Evolutionary conservation across 2,329 filamentous ascomycete genomes (phyloP), one percentile per base, ranked within the genome.

Genomic region (Triangularia setosa): DNA sequence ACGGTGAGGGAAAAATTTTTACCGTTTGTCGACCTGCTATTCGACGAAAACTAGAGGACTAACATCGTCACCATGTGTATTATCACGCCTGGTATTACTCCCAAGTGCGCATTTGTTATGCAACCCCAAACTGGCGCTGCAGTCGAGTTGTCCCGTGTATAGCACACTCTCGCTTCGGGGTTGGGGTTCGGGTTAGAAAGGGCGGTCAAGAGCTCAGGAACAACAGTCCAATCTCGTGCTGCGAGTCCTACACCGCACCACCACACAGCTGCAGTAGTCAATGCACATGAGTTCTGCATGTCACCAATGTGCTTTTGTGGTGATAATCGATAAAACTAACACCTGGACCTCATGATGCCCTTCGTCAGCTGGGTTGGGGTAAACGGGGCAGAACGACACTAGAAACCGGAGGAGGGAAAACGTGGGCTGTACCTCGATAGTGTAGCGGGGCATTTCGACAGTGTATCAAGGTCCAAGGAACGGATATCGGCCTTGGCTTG

Each of bases 171-270:
- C 28, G 28, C 24, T 54, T 57, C 35, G 35, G 57, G 64, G 64
- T 24, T 54, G 52, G 67, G 66, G 65, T 67, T 67, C 56, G 68
- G 65, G 67, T 69, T 69, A 57, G 57, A 65, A 70, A 69, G 48
- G 67, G 69, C 69, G 69, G 69, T 70, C 69, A 68, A 14, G 11
- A 40, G 16, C 18, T 53, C 58, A 52, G 12, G 35, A 55, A 52
- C 44, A 52, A 25, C 30, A 40, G 28, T 58, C 33, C 33, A 24
- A 28, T 52, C 58, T 64, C 48, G 44, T 56, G 56, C 33, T 23
- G 44, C 56, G 16, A 58, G 48, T 25, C 48, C 48, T 56, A 24
- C 54, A 60, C 30, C 40, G 33, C 58, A 64, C 35, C 53, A 60
- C 64, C 44, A 24, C 63, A 48, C 35, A 62, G 64, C 63, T 68